Percentiles rank a stretch among this genome's conserved stretches.
phyloP scores from a whole-genome alignment of 2,329 filamentous ascomycete species.

The Hypoxylon sp. region DNA sequence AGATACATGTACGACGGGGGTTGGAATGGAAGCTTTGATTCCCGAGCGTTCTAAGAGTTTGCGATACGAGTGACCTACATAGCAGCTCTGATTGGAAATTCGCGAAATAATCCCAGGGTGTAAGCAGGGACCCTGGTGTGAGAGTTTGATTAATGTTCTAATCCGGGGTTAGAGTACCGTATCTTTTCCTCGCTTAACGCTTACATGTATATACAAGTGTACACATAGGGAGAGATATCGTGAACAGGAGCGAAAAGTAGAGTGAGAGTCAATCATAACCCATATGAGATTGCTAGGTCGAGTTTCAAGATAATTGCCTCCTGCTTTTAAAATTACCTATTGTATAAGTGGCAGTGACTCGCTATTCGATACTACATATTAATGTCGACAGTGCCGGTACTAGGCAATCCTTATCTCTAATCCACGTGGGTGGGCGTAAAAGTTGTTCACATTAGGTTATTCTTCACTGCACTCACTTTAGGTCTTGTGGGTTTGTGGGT shows the following conservation, averaged over 20 bases:
- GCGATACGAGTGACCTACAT: constrained; percentile 14
- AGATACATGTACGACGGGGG: constrained; percentile 21
- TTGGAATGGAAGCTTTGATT: constrained; percentile 34
- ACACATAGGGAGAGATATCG: too few species aligned
- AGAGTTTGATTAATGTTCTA: constrained; percentile 43
- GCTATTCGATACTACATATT: neutral
- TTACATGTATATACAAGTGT: too few species aligned
- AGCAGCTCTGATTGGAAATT: constrained; percentile 37
- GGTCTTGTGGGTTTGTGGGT: neutral
- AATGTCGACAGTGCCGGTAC: neutral
- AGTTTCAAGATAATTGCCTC: neutral
- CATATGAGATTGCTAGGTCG: neutral
- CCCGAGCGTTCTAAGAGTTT: constrained; percentile 19
- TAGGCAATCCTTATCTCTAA: neutral
- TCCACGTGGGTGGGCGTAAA: neutral
- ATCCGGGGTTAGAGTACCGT: constrained; percentile 23
- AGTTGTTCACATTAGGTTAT: too few species aligned
- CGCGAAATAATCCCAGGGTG: constrained; percentile 24
- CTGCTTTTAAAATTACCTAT: neutral
- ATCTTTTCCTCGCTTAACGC: constrained; percentile 9
- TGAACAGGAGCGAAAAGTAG: too few species aligned
- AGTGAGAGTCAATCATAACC: neutral
- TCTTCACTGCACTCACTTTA: constrained; percentile 18
- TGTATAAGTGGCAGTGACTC: neutral
- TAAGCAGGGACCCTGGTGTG: constrained; percentile 31